Conservation (phyloP, 768 basidiomycete genomes). For the Exsudoporus frostii region DNA sequence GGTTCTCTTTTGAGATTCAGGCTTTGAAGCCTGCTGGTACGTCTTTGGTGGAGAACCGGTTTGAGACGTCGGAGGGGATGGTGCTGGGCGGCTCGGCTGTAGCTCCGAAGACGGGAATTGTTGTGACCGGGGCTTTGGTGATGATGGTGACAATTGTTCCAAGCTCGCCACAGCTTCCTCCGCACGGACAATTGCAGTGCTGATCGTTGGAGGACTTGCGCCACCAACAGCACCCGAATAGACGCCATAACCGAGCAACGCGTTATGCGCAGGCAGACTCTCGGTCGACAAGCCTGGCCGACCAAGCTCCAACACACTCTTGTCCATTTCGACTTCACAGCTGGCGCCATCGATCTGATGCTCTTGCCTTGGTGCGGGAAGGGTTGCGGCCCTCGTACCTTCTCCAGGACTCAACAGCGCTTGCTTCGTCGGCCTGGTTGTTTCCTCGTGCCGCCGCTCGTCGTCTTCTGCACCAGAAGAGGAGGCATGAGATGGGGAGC, state of each 20-base stretch:
- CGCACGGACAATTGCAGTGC: neutral
- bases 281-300: conserved; percentile 78
- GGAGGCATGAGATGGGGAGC: conserved; percentile 14
- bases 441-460: conserved; percentile 23
- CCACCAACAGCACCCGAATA: neutral
- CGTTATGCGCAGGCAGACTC: conserved; percentile 42
- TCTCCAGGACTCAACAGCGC: conserved; percentile 22
- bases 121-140: conserved; percentile 4
- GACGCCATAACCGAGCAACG: conserved; percentile 1
- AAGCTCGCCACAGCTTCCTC: neutral
- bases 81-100: conserved; percentile 25
- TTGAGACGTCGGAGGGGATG: conserved; percentile 20
- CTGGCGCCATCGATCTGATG: neutral
- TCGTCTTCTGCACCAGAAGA: conserved; percentile 22
- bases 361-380: conserved; percentile 24
- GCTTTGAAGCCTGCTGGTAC: conserved; percentile 30
- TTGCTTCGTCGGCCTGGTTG: conserved; percentile 18
- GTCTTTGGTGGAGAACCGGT: neutral
- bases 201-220: conserved; percentile 5
- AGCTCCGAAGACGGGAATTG: conserved; percentile 15
- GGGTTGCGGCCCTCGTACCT: conserved; percentile 31
- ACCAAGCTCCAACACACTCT: conserved; percentile 71
- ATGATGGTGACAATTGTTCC: conserved; percentile 6
- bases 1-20: conserved; percentile 42
- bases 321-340: conserved; percentile 50